phyloP scores from a whole-genome alignment of 2,329 filamentous ascomycete genomes.

The Curvularia verruculosa region DNA sequence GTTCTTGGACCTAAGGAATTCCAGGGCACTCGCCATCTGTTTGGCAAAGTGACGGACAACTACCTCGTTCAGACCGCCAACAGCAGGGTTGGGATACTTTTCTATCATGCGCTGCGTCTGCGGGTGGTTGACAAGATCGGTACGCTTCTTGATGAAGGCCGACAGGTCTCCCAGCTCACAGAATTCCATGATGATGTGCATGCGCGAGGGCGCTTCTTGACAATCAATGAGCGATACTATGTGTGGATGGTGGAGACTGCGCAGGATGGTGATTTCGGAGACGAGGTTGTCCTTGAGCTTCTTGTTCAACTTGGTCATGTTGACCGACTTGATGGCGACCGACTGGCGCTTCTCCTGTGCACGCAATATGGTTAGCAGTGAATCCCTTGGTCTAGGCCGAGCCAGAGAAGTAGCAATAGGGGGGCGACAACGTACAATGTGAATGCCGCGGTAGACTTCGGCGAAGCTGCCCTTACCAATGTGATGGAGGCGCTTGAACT shows the following conservation, averaged over 20 bases:
- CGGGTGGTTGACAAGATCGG: conserved; percentile 77
- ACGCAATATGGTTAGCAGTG: conserved; percentile 23
- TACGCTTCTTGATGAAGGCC: conserved; percentile 92
- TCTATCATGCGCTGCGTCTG: conserved; percentile 88
- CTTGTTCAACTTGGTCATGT: conserved; percentile 86
- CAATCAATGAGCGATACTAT: conserved; percentile 97
- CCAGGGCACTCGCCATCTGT: conserved; percentile 87
- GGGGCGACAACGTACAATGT: conserved; percentile 66
- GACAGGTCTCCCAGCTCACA: conserved; percentile 95
- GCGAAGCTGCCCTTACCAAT: conserved; percentile 98
- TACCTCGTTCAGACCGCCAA: conserved; percentile 94
- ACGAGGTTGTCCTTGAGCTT: conserved; percentile 97
- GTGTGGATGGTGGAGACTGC: conserved; percentile 90
- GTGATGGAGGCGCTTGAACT: conserved; percentile 82
- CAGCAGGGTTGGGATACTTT: conserved; percentile 85
- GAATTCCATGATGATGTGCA: conserved; percentile 98
- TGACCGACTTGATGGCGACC: conserved; percentile 96
- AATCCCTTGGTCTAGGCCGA: background rate
- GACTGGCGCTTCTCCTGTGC: conserved; percentile 75
- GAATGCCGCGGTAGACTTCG: conserved; percentile 85
- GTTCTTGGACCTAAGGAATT: conserved; percentile 83
- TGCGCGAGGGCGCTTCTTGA: conserved; percentile 82
- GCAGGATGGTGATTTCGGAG: conserved; percentile 93
- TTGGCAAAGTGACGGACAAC: conserved; percentile 94
- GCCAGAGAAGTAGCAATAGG: background rate